Percentiles rank a stretch among this genome's conserved stretches.
These are phyloP conservation scores for Candida sonorensis DNA, from an alignment of 805 yeast genomes.

Conservation along the genomic window DNA sequence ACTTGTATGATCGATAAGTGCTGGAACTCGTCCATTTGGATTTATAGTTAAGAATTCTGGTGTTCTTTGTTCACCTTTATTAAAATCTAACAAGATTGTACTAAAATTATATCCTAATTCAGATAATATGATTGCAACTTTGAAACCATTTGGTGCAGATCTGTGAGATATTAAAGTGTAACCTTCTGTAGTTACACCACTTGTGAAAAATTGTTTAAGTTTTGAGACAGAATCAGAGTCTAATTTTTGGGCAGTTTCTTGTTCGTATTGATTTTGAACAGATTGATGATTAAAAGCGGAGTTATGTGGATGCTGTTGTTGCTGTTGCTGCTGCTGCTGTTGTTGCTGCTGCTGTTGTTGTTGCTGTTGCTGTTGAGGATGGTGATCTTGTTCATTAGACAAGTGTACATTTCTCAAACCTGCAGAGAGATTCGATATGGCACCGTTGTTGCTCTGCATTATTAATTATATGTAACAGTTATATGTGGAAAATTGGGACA, in stretches of 20 bases:
- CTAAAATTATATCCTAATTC: slow-evolving; percentile 76
- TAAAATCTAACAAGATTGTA: slow-evolving; percentile 81
- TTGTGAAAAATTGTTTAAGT: slow-evolving; percentile 63
- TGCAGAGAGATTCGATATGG: slow-evolving; percentile 34
- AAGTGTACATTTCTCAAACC: slow-evolving; percentile 33
- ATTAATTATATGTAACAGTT: not conserved
- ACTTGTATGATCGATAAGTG: slow-evolving; percentile 80
- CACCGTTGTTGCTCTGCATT: slow-evolving; percentile 6
- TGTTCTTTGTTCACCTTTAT: slow-evolving; percentile 83
- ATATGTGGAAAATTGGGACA: no score
- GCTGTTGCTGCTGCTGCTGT: slow-evolving; percentile 5
- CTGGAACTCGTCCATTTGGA: slow-evolving; percentile 95
- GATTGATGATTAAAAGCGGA: slow-evolving; percentile 29
- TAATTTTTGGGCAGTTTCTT: slow-evolving; percentile 36
- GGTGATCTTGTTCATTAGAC: slow-evolving; percentile 5
- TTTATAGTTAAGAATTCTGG: slow-evolving; percentile 92
- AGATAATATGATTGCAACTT: slow-evolving; percentile 83
- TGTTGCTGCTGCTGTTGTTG: slow-evolving; percentile 3
- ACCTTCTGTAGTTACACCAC: slow-evolving; percentile 61
- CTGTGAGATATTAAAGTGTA: slow-evolving; percentile 76
- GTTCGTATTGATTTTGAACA: slow-evolving; percentile 37
- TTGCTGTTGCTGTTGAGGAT: slow-evolving; percentile 2
- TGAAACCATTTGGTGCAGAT: slow-evolving; percentile 93
- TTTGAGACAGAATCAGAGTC: slow-evolving; percentile 45
- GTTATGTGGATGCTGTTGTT: slow-evolving; percentile 9